Percentiles rank a stretch among this genome's conserved stretches.
These are phyloP conservation scores for Cercospora sojina DNA, from an alignment of 2,329 filamentous ascomycete species.

Conservation along the genomic window DNA sequence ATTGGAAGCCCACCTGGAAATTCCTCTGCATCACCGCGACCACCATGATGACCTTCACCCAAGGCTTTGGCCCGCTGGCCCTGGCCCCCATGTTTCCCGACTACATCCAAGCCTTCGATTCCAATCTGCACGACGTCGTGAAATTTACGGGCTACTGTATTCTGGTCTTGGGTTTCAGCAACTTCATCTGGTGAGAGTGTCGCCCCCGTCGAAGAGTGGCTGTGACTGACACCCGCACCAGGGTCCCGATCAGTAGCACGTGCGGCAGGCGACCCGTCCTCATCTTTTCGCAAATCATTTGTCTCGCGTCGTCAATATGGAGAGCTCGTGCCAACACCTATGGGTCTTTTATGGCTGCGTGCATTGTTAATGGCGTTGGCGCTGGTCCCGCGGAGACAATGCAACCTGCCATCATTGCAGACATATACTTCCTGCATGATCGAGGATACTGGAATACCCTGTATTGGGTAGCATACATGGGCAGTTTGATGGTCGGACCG, in stretches of 20 bases:
- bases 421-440: conserved; percentile 62
- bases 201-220: background rate
- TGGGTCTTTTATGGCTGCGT: conserved; percentile 60
- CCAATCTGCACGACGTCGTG: conserved; percentile 43
- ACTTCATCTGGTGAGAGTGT: conserved; percentile 55
- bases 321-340: conserved; percentile 59
- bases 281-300: conserved; percentile 54
- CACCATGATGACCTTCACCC: conserved; percentile 52
- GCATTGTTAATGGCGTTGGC: conserved; percentile 63
- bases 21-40: conserved; percentile 49
- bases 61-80: conserved; percentile 56
- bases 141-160: conserved; percentile 59
- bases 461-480: conserved; percentile 64
- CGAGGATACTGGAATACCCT: conserved; percentile 62
- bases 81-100: conserved; percentile 61
- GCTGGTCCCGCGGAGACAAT: conserved; percentile 63
- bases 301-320: conserved; percentile 57
- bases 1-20: conserved; percentile 53
- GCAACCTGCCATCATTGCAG: conserved; percentile 62
- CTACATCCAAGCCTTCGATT: conserved; percentile 57
- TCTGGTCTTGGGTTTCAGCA: conserved; percentile 58
- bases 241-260: conserved; percentile 56
- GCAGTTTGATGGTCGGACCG: conserved; percentile 57
- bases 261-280: conserved; percentile 57
- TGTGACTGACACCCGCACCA: conserved; percentile 27